phyloP scores from a whole-genome alignment of 2,329 filamentous ascomycete species.

The Botrytis fabae region DNA sequence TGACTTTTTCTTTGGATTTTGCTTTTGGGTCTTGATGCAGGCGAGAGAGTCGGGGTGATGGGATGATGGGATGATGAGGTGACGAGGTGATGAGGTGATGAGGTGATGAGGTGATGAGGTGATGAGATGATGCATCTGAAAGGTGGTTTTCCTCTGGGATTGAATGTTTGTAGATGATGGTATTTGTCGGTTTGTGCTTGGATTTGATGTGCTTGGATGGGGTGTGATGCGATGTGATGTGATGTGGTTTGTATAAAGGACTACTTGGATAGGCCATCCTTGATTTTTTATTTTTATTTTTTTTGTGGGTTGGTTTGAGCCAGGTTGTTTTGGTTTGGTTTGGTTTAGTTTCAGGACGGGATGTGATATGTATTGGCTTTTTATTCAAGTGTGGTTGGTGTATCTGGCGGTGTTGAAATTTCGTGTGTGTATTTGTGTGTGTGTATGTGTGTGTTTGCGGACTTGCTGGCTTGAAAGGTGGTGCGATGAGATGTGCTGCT shows the following conservation, averaged over 20 bases:
- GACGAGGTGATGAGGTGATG: too few relatives aligned
- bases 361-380: background rate
- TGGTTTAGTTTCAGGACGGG: background rate
- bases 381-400: background rate
- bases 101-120: too few relatives aligned
- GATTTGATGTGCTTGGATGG: too few relatives aligned
- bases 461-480: background rate
- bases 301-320: too few relatives aligned
- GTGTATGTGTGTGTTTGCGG: background rate
- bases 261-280: background rate
- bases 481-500: too few relatives aligned
- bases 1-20: background rate
- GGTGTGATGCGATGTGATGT: background rate
- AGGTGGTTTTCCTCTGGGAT: background rate
- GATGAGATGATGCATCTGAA: too few relatives aligned
- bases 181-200: background rate
- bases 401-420: background rate
- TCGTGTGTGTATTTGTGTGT: background rate
- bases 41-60: background rate
- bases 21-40: accelerated
- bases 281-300: too few relatives aligned
- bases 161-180: accelerated
- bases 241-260: background rate
- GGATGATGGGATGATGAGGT: too few relatives aligned
- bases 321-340: background rate